Base-by-base conservation (phyloP, 2,329 filamentous ascomycete species). In the Apiospora malaysiana region DNA sequence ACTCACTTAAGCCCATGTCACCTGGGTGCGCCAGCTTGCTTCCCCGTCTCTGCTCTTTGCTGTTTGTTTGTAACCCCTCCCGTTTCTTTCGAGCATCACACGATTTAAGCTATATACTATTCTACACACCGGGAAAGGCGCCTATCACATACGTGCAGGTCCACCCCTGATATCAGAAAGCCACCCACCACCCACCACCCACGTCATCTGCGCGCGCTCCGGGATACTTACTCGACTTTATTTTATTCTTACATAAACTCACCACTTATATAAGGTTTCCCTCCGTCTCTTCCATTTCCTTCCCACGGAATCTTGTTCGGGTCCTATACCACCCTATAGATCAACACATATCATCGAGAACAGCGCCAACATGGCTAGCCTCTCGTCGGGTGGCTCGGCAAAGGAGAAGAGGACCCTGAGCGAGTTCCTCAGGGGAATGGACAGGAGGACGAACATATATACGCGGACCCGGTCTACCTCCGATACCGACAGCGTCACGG, bases 181-280 rank as follows among this genome's bases (percentile, higher is more conserved):
- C 45, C 45, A 47, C 18, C 32, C 56, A 63, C 56, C 56, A 37
- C 4, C 51, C 32, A n/a, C 49, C 49, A 63, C 56, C 18, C 56
- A 63, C 56, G 56, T 63, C 56, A 63, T 63, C 32, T 63, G 56
- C 37, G 56, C 32, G 21, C 56, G 37, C 27, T 32, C 42, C 42
- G 42, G 56, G 56, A 40, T n/a, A 63, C 16, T 27, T 40, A 63
- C 16, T 27, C n/a, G 6, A 32, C 32, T 32, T 32, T 6, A 6
- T 32, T 18, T 32, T 40, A 14, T 40, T 40, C 32, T 63, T 40
- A 63, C 56, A 63, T 40, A 23, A 59, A 37, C 51, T 37, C 51
- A 37, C 16, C 51, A 18, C 27, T 59, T 63, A 63, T 40, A 63
- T n/a, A 63, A 63, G 18, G 21, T 12, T 8, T 32, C 49, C 56